Percentiles rank a stretch among this genome's conserved stretches.
phyloP scores from a whole-genome alignment of 106 monocot genomes.

The Platanthera guangdongensis region DNA sequence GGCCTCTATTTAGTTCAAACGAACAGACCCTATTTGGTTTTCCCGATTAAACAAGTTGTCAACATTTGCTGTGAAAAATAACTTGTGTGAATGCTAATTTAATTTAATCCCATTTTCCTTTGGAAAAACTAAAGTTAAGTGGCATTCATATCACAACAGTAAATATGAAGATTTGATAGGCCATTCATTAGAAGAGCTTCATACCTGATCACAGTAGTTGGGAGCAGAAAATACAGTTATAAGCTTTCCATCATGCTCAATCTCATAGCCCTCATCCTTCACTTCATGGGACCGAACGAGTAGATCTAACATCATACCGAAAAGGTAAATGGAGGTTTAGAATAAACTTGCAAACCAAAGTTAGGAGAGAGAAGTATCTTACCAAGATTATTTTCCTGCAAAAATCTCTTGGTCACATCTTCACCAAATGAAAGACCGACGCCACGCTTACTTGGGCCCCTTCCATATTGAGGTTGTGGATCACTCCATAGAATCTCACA shows the following conservation, averaged over 20 bases:
- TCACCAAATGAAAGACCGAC: constrained; percentile 96
- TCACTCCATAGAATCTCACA: constrained; percentile 99
- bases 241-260: constrained; percentile 92
- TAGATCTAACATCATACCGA: constrained; percentile 45
- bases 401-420: constrained; percentile 86
- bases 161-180: neutral
- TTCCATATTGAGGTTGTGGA: constrained; percentile 89
- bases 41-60: neutral
- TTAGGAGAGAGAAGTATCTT: constrained; percentile 1
- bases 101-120: neutral
- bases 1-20: neutral
- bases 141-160: neutral
- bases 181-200: neutral
- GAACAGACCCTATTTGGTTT: too few species aligned
- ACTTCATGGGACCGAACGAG: constrained; percentile 96
- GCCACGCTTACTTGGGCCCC: constrained; percentile 95
- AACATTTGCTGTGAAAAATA: neutral
- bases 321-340: neutral
- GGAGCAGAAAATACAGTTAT: constrained; percentile 99
- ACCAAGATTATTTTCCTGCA: constrained; percentile 91
- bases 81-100: neutral
- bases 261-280: constrained; percentile 98
- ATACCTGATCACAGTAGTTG: constrained; percentile 95
- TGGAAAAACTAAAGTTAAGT: neutral
- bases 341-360: neutral